phyloP scores from a whole-genome alignment of 352 stramenopile genomes.

The Phytophthora meadii region DNA sequence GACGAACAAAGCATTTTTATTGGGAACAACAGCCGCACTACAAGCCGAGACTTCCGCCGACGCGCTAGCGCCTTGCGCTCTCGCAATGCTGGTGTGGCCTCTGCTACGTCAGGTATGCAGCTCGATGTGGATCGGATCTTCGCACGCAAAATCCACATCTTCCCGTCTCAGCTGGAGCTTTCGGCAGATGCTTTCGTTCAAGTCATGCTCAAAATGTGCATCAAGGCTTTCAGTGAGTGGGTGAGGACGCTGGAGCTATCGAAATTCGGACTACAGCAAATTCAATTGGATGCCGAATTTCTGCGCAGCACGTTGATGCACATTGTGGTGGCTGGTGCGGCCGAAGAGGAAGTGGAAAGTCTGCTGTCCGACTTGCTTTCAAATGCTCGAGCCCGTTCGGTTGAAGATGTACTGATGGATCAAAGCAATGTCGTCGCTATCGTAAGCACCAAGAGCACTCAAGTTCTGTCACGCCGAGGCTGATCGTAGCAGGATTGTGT shows the following conservation, averaged over 20 bases:
- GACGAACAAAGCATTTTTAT: slow-evolving; percentile 68
- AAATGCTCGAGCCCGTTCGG: slow-evolving; percentile 70
- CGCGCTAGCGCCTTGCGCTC: slow-evolving; percentile 64
- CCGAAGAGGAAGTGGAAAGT: slow-evolving; percentile 75
- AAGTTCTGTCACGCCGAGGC: slow-evolving; percentile 64
- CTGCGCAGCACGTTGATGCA: slow-evolving; percentile 59
- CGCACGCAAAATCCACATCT: slow-evolving; percentile 75
- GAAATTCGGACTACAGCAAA: slow-evolving; percentile 76
- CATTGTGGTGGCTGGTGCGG: slow-evolving; percentile 48
- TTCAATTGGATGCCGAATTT: slow-evolving; percentile 86
- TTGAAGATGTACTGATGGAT: slow-evolving; percentile 81
- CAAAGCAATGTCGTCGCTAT: slow-evolving; percentile 84
- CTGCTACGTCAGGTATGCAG: slow-evolving; percentile 59
- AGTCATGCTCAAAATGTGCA: slow-evolving; percentile 77
- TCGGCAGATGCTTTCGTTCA: slow-evolving; percentile 71
- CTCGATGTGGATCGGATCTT: slow-evolving; percentile 89
- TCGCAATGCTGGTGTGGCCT: slow-evolving; percentile 44
- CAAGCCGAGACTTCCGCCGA: slow-evolving; percentile 70
- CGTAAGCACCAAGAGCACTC: slow-evolving; percentile 81
- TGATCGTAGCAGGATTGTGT: slow-evolving; percentile 14
- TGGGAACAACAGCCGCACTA: slow-evolving; percentile 47
- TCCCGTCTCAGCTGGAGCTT: slow-evolving; percentile 52
- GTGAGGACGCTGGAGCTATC: slow-evolving; percentile 67
- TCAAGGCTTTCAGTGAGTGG: slow-evolving; percentile 82
- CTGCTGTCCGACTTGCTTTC: slow-evolving; percentile 80